These are phyloP conservation scores for Suillus cothurnatus DNA, from an alignment of 768 basidiomycete genomes.

Conservation along the genomic window DNA sequence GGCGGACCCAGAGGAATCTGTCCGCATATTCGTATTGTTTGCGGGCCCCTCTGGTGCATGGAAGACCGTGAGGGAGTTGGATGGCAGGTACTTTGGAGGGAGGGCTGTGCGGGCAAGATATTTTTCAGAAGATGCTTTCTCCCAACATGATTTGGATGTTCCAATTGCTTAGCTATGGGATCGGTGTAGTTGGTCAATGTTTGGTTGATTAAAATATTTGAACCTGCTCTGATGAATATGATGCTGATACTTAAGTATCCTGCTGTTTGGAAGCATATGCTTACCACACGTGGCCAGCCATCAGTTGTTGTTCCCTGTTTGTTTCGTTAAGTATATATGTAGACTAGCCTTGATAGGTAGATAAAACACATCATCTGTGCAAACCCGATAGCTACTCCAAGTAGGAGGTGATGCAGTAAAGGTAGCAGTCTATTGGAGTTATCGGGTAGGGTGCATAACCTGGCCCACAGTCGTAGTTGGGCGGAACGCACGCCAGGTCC, in stretches of 20 bases:
- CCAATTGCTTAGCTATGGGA: constrained; percentile 33
- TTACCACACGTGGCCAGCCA: no score
- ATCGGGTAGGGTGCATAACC: no score
- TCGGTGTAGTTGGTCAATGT: neutral
- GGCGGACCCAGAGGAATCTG: constrained; percentile 69
- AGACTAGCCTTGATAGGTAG: no score
- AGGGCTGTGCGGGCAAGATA: constrained; percentile 81
- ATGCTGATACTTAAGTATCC: neutral
- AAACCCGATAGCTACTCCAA: no score
- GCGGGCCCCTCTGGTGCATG: constrained; percentile 92
- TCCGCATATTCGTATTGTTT: constrained; percentile 91
- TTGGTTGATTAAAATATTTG: constrained; percentile 2
- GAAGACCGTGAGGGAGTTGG: constrained; percentile 92
- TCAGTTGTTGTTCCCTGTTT: no score
- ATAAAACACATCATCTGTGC: no score
- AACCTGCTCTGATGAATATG: neutral
- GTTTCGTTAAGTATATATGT: no score
- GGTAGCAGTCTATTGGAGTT: no score
- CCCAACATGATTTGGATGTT: constrained; percentile 50
- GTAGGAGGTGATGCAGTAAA: no score
- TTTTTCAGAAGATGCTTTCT: constrained; percentile 65
- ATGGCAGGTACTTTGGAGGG: constrained; percentile 92
- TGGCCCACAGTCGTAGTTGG: no score
- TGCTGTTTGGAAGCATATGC: no score
- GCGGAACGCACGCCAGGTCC: no score